Evolutionary conservation across 768 basidiomycete species (phyloP).

Genomic region (Trametes meyenii): DNA sequence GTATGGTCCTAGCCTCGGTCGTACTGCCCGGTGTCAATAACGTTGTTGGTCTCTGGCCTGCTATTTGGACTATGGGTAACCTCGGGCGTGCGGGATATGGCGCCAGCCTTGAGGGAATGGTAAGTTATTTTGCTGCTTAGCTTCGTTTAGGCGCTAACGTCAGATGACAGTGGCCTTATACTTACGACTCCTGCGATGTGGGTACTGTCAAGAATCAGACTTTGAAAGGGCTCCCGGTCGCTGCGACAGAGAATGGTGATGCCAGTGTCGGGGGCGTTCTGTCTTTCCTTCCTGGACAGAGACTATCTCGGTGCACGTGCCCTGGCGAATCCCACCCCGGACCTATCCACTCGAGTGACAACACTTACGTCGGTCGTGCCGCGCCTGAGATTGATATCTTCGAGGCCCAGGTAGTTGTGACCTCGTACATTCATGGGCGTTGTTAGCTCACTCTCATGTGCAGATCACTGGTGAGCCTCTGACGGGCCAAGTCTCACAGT

Average conservation of each 20-base stretch:
- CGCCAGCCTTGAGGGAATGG: constrained; percentile 82
- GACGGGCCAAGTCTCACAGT: constrained; percentile 79
- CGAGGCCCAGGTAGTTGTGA: constrained; percentile 69
- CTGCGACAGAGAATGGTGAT: constrained; percentile 65
- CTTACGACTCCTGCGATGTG: constrained; percentile 81
- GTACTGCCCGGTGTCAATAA: constrained; percentile 70
- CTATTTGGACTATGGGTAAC: constrained; percentile 67
- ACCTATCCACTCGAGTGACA: constrained; percentile 65
- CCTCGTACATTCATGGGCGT: constrained; percentile 32
- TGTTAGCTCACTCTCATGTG: background rate
- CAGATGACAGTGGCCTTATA: constrained; percentile 70
- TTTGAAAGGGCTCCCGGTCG: constrained; percentile 63
- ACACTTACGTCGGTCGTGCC: constrained; percentile 75
- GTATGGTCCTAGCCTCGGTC: constrained; percentile 68
- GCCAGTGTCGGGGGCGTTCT: constrained; percentile 46
- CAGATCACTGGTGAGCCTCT: constrained; percentile 42
- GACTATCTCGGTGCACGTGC: constrained; percentile 89
- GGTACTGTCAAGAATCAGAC: constrained; percentile 66
- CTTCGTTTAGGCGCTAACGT: too few species aligned
- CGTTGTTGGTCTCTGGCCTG: constrained; percentile 50
- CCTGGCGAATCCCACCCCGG: constrained; percentile 82
- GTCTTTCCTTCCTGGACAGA: constrained; percentile 77
- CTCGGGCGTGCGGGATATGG: constrained; percentile 89
- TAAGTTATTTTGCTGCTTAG: constrained; percentile 34
- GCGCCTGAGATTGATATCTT: constrained; percentile 93